These are phyloP conservation scores for Arthroderma sp. DNA, from an alignment of 2,329 filamentous ascomycete species.

Conservation along the genomic window DNA sequence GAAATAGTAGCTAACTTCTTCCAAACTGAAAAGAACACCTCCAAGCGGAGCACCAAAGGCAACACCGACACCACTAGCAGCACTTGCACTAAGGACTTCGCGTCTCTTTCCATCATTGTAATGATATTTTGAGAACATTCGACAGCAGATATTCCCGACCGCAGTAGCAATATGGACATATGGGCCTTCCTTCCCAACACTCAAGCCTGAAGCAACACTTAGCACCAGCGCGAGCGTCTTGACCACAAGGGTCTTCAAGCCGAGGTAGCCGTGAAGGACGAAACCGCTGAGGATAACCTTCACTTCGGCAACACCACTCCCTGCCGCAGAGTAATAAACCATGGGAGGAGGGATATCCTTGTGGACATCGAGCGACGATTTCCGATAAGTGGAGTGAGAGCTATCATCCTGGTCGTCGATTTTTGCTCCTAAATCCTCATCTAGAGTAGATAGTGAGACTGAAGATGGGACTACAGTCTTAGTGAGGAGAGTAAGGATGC, in stretches of 20 bases:
- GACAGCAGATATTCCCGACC: conserved; percentile 87
- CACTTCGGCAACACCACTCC: conserved; percentile 92
- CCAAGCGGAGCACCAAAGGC: conserved; percentile 90
- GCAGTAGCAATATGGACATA: conserved; percentile 97
- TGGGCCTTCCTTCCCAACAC: conserved; percentile 85
- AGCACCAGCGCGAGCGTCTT: conserved; percentile 75
- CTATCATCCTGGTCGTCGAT: conserved; percentile 29
- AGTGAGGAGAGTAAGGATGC: conserved; percentile 71
- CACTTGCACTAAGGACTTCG: conserved; percentile 82
- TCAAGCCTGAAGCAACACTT: conserved; percentile 83
- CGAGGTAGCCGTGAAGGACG: conserved; percentile 88
- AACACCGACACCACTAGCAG: conserved; percentile 82
- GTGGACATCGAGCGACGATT: conserved; percentile 22
- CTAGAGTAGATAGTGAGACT: conserved; percentile 72
- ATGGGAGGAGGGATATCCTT: conserved; percentile 48
- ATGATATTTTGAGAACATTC: conserved; percentile 89
- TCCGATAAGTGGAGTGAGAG: conserved; percentile 27
- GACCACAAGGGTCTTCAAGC: conserved; percentile 70
- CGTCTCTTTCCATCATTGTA: conserved; percentile 86
- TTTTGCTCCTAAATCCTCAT: conserved; percentile 79
- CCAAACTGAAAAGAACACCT: conserved; percentile 84
- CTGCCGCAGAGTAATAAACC: conserved; percentile 90
- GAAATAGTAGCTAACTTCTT: conserved; percentile 96
- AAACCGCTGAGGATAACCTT: conserved; percentile 97
- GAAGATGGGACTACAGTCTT: conserved; percentile 88